phyloP scores from a whole-genome alignment of 2,329 filamentous ascomycete genomes.

The Claviceps purpurea region DNA sequence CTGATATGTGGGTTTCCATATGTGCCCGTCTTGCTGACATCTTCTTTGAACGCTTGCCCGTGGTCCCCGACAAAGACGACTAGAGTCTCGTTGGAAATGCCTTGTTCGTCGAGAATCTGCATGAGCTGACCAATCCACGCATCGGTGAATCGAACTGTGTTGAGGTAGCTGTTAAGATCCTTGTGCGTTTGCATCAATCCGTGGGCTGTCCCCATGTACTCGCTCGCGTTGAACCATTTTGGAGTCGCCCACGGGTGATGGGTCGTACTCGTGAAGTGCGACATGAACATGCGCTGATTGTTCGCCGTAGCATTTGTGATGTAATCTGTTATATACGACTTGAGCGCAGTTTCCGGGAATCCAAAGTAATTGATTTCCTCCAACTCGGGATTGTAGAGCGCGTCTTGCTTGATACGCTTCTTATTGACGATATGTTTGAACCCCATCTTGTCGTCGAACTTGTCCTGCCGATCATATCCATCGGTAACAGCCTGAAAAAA shows the following conservation, averaged over 20 bases:
- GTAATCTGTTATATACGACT: slow-evolving; percentile 17
- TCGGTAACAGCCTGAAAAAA: slow-evolving; percentile 19
- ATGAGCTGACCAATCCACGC: slow-evolving; percentile 19
- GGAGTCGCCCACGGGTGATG: slow-evolving; percentile 19
- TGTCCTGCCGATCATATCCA: slow-evolving; percentile 18
- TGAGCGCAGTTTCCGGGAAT: slow-evolving; percentile 16
- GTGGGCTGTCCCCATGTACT: slow-evolving; percentile 12
- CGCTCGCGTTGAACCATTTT: slow-evolving; percentile 9
- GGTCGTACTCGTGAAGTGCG: slow-evolving; percentile 20
- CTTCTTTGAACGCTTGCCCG: slow-evolving; percentile 20
- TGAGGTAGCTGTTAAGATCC: slow-evolving; percentile 18
- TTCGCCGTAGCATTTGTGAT: slow-evolving; percentile 14
- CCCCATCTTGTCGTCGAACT: slow-evolving; percentile 9
- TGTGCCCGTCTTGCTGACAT: slow-evolving; percentile 15
- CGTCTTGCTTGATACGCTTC: slow-evolving; percentile 7
- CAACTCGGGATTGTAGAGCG: background rate
- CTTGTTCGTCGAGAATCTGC: slow-evolving; percentile 17
- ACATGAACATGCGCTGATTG: slow-evolving; percentile 18
- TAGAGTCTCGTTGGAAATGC: slow-evolving; percentile 20
- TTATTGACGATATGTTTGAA: slow-evolving; percentile 11
- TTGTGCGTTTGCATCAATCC: slow-evolving; percentile 8
- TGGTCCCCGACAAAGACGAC: slow-evolving; percentile 22
- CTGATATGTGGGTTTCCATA: slow-evolving; percentile 20
- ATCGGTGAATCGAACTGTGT: slow-evolving; percentile 19
- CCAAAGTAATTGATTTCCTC: slow-evolving; percentile 21